phyloP scores from a whole-genome alignment of 805 yeast species.

The Naumovozyma castellii region DNA sequence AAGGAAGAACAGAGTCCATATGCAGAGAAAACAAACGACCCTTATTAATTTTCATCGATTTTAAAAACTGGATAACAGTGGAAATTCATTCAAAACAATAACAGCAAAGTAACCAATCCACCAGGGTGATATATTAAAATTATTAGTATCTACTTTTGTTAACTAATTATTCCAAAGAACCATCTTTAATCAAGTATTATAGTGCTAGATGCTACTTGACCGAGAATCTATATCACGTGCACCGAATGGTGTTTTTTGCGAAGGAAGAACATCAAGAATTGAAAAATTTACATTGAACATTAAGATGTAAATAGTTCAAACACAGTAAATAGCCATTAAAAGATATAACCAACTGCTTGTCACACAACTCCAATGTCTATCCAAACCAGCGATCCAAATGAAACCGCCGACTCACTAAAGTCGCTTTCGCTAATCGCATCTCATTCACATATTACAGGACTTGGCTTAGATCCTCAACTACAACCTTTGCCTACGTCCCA shows the following conservation, averaged over 20 bases:
- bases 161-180: too few relatives aligned
- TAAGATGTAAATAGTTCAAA: too few relatives aligned
- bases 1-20: too few relatives aligned
- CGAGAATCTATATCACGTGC: background rate
- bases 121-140: too few relatives aligned
- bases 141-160: too few relatives aligned
- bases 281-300: background rate
- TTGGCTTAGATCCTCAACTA: slow-evolving; percentile 89
- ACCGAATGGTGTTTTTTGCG: background rate
- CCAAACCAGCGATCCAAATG: slow-evolving; percentile 32
- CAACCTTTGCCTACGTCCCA: slow-evolving; percentile 74
- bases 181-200: too few relatives aligned
- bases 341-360: too few relatives aligned
- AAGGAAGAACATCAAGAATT: background rate
- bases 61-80: too few relatives aligned
- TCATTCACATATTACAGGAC: slow-evolving; percentile 94
- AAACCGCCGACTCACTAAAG: slow-evolving; percentile 39
- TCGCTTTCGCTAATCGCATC: slow-evolving; percentile 84
- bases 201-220: too few relatives aligned
- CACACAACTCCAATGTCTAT: slow-evolving; percentile 33
- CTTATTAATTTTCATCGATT: too few relatives aligned
- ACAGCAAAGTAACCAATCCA: background rate
- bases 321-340: too few relatives aligned
- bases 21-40: too few relatives aligned
- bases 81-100: background rate